Evolutionary conservation across 2,329 filamentous ascomycete species (phyloP), one percentile per base, ranked within the genome.

Genomic region (Pyrenophora tritici-repentis): DNA sequence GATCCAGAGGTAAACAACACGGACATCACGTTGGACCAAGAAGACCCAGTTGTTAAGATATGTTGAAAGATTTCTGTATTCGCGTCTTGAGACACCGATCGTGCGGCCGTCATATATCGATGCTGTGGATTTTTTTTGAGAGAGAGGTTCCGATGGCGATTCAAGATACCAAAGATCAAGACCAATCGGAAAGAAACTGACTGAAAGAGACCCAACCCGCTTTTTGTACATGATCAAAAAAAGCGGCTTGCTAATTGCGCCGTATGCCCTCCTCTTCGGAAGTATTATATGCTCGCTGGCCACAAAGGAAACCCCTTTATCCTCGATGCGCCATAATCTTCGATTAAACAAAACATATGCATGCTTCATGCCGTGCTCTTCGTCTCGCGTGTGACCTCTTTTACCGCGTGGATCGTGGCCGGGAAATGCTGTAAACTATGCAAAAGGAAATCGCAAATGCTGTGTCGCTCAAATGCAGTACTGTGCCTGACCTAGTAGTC

Each of bases 401-500:
- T 16, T 50, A 47, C 61, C 47, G 22, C 51, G 48, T 50, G 48
- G 50, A 61, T 58, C 52, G 54, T 50, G 54, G 44, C 56, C 34
- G 47, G 49, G 39, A 57, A 44, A 59, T 61, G 56, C 58, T 58
- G 53, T 49, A 56, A 43, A 53, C 34, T 61, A 63, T 65, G 62
- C 63, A 65, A 66, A 55, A 60, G 50, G 53, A 51, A 61, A 59
- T 53, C 42, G 56, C 56, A 54, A 50, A 70, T 63, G 65, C 64
- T 57, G 53, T 61, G 65, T 59, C 68, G 68, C 65, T 57, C 61
- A 67, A 65, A 71, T 69, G 68, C 69, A 67, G 59, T 51, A 63
- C 61, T 50, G 47, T 39, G 49, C 52, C 53, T 47, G 62, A 42
- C 44, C 45, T 53, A 42, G 44, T 47, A 61, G 52, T 61, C 59